Percentiles rank a stretch among this genome's conserved stretches.
phyloP scores from a whole-genome alignment of 2,329 filamentous ascomycete genomes.

The Zymoseptoria ardabiliae region DNA sequence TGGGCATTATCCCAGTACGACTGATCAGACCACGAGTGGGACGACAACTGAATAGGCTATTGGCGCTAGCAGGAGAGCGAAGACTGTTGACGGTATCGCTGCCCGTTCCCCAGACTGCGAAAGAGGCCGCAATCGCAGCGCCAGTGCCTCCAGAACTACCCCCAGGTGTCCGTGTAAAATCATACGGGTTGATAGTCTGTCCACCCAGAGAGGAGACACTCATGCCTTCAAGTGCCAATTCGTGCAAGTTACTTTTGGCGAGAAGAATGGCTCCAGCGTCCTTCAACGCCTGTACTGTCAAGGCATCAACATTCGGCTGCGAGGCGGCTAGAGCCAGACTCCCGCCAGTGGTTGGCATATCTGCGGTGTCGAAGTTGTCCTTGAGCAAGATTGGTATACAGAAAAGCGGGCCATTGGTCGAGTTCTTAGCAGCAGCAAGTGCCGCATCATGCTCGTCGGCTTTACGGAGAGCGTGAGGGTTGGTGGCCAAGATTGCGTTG shows the following conservation, averaged over 20 bases:
- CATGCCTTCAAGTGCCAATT: conserved; percentile 57
- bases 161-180: conserved; percentile 56
- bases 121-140: conserved; percentile 51
- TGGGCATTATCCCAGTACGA: conserved; percentile 26
- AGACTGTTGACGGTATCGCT: conserved; percentile 50
- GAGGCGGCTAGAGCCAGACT: conserved; percentile 44
- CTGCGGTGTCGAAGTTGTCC: conserved; percentile 54
- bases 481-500: conserved; percentile 51
- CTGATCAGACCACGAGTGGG: conserved; percentile 35
- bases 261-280: conserved; percentile 29
- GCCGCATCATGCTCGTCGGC: conserved; percentile 46
- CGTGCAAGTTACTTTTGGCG: conserved; percentile 43
- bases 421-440: conserved; percentile 42
- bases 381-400: conserved; percentile 57
- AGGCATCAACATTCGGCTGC: conserved; percentile 34
- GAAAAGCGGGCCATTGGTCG: conserved; percentile 44
- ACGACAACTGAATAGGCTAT: conserved; percentile 52
- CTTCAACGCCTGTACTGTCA: conserved; percentile 23
- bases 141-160: conserved; percentile 58
- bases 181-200: conserved; percentile 61
- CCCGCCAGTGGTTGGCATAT: conserved; percentile 53
- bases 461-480: conserved; percentile 40
- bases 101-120: conserved; percentile 44
- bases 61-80: conserved; percentile 55
- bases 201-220: conserved; percentile 56